phyloP scores from a whole-genome alignment of 2,329 filamentous ascomycete species.

The Exophiala oligosperma region DNA sequence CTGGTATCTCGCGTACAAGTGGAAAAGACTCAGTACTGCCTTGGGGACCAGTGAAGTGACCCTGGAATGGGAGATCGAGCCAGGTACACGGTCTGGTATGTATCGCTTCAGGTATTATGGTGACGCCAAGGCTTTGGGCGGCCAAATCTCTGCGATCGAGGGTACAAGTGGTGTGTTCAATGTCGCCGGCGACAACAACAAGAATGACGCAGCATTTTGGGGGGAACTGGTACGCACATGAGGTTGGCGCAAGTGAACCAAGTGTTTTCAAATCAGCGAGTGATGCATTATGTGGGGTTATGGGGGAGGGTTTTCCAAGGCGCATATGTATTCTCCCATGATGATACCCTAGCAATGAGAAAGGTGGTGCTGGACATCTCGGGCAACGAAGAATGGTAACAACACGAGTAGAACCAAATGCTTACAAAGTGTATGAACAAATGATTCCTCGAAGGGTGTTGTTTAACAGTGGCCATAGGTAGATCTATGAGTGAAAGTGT shows the following conservation, averaged over 20 bases:
- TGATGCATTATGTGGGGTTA: no score
- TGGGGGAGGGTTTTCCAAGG: no score
- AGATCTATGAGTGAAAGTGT: no score
- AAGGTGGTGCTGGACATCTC: neutral
- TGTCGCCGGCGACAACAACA: conserved; percentile 27
- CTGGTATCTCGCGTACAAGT: conserved; percentile 80
- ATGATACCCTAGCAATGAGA: neutral
- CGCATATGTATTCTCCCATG: no score
- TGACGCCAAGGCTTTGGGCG: conserved; percentile 68
- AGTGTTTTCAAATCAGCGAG: no score
- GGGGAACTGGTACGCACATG: conserved; percentile 19
- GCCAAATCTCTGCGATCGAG: conserved; percentile 66
- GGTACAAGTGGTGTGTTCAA: conserved; percentile 58
- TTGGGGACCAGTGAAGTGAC: conserved; percentile 76
- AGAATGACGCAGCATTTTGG: neutral
- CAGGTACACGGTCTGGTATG: conserved; percentile 53
- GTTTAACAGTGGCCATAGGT: no score
- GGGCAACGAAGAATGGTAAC: neutral
- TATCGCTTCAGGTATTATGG: conserved; percentile 85
- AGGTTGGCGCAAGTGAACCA: neutral
- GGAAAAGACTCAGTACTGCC: conserved; percentile 70
- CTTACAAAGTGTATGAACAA: neutral
- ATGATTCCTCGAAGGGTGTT: neutral
- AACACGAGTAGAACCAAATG: neutral
- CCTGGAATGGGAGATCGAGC: conserved; percentile 76